Percentiles rank a stretch among this genome's conserved stretches.
These are phyloP conservation scores for Cunninghamia lanceolata DNA, from an alignment of 75 land plant species.

Conservation along the genomic window DNA sequence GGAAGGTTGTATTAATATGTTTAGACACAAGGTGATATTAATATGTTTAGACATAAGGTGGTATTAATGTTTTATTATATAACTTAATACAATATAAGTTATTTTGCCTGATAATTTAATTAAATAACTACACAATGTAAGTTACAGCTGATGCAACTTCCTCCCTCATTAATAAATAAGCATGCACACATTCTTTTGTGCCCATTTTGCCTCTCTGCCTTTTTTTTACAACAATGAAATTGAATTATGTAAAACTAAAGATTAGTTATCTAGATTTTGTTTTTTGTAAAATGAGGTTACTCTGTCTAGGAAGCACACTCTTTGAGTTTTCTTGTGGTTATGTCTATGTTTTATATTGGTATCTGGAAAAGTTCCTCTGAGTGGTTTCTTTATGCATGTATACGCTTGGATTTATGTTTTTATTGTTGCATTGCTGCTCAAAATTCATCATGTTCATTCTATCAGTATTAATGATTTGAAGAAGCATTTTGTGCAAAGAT, in stretches of 20 bases:
- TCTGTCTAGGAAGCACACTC: background rate
- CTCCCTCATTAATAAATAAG: no score
- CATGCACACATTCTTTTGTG: no score
- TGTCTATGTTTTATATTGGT: background rate
- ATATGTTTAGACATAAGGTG: no score
- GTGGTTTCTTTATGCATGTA: background rate
- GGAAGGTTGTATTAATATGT: no score
- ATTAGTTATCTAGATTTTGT: no score
- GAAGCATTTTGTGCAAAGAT: background rate
- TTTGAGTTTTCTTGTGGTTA: background rate
- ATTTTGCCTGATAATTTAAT: no score
- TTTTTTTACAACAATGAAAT: background rate
- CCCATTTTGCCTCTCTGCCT: no score
- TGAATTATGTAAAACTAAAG: background rate
- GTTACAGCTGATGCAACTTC: no score
- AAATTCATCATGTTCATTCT: background rate
- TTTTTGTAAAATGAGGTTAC: background rate
- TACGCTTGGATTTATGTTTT: background rate
- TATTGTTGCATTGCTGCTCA: background rate
- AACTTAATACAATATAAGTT: no score
- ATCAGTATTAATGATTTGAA: background rate
- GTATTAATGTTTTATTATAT: no score
- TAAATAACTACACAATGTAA: no score
- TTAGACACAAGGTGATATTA: no score
- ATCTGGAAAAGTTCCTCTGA: background rate